phyloP scores from a whole-genome alignment of 129 eudicot genomes.

The Chrysanthemum makinoi region DNA sequence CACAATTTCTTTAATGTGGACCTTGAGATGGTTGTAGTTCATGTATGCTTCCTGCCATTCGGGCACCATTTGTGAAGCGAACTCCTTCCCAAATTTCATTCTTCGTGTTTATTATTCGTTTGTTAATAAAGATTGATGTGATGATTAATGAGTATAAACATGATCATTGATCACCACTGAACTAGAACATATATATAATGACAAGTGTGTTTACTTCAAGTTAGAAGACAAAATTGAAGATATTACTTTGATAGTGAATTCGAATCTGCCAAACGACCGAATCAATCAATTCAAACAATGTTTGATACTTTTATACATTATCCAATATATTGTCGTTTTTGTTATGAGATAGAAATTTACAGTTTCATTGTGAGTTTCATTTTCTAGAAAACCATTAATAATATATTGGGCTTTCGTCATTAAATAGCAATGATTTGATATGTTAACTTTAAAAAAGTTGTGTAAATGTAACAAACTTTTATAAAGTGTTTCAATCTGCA shows the following conservation, averaged over 20 bases:
- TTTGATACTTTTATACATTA: neutral
- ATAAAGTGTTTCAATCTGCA: no score
- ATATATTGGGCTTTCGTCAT: no score
- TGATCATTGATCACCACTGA: neutral
- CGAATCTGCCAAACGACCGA: conserved; percentile 10
- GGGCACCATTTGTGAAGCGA: conserved; percentile 65
- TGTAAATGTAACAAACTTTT: no score
- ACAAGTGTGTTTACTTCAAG: neutral
- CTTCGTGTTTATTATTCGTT: conserved; percentile 8
- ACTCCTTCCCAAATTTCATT: conserved; percentile 60
- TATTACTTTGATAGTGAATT: neutral
- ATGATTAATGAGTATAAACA: conserved; percentile 5
- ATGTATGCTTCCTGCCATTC: conserved; percentile 68
- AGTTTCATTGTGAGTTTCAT: no score
- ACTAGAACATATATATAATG: neutral
- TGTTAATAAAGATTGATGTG: neutral
- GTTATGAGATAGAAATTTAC: no score
- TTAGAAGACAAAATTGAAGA: conserved; percentile 21
- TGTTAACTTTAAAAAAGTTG: no score
- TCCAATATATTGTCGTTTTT: neutral
- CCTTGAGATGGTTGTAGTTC: conserved; percentile 46
- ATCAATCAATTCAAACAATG: neutral
- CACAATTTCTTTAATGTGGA: conserved; percentile 39
- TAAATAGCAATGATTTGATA: no score
- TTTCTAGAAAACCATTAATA: no score